Evolutionary conservation across 176 grass and related monocot species (phyloP), one percentile per base, ranked within the genome.

Genomic region (Oryza officinalis): DNA sequence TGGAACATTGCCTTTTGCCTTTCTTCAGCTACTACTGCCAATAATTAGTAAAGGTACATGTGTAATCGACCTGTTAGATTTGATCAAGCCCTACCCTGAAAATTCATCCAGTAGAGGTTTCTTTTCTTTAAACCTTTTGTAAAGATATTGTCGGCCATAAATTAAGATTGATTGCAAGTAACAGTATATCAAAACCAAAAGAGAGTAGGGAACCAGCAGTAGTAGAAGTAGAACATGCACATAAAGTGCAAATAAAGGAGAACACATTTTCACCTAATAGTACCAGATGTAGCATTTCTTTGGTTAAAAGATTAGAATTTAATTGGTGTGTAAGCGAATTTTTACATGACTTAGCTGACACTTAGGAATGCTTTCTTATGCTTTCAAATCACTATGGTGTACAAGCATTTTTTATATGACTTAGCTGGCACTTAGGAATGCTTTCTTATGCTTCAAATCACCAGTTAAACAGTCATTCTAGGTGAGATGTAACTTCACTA

Each of bases 401-500:
- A 61, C 20, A 80, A 52, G 80, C 47, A 23, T 69, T 64, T 83
- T 84, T 69, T 63, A 68, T 80, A 20, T 25, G 67, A 44, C 59
- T 20, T 52, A 84, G 76, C 46, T 80, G 38, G 72, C 72, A 85
- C 82, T 81, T 50, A 20, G 27, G 64, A 8, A 6, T 73, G 11
- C 3, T 67, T 74, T 54, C 15, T 57, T 65, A 59, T 72, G 59
- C 17, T 69, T 43, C 79, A 69, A 41, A 79, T 79, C 45, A 69
- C 82, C 23, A 28, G 6, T 18, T 23, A 65, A 80, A 44, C 49
- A 38, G 18, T 12, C 30, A 63, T 70, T 59, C 31, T 28, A 87
- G 85, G 89, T 91, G 84, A 87, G 69, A 83, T 15, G 89, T 84
- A 80, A 80, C 80, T 47, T 80, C 84, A 68, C 27, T 22, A 20